Evolutionary conservation across 371 early-diverging fungal species (phyloP).

Genomic region (Mucor indicus): DNA sequence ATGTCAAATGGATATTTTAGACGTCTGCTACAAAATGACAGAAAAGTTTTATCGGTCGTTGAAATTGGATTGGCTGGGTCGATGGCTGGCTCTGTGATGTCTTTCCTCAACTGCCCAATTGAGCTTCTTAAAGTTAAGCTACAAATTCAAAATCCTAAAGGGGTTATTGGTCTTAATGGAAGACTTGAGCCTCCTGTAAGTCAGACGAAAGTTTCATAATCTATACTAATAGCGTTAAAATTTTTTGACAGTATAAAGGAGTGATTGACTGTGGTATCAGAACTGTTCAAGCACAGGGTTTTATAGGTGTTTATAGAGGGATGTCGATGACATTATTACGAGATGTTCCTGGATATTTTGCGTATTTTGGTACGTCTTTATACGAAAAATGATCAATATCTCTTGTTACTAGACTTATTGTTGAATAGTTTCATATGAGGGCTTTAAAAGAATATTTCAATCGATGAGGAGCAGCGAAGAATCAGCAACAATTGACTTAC

Average conservation of each 20-base stretch:
- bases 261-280: constrained; percentile 73
- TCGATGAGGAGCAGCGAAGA: constrained; percentile 45
- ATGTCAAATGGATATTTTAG: constrained; percentile 74
- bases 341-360: constrained; percentile 79
- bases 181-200: constrained; percentile 47
- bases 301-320: constrained; percentile 77
- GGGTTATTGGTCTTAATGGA: constrained; percentile 33
- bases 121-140: constrained; percentile 83
- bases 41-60: constrained; percentile 41
- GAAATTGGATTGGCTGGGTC: constrained; percentile 73
- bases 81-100: constrained; percentile 77
- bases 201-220: too few species aligned
- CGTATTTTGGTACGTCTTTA: constrained; percentile 68
- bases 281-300: constrained; percentile 64
- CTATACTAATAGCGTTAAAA: neutral
- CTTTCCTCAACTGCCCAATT: constrained; percentile 82
- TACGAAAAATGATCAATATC: neutral
- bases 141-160: constrained; percentile 65
- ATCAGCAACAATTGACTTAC: constrained; percentile 54
- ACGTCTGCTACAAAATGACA: constrained; percentile 54
- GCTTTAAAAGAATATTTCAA: constrained; percentile 53
- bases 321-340: constrained; percentile 73
- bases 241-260: constrained; percentile 55
- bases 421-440: constrained; percentile 63
- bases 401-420: neutral